Evolutionary conservation across 2,329 filamentous ascomycete species (phyloP).

Genomic region (Thielaviopsis cerberus): DNA sequence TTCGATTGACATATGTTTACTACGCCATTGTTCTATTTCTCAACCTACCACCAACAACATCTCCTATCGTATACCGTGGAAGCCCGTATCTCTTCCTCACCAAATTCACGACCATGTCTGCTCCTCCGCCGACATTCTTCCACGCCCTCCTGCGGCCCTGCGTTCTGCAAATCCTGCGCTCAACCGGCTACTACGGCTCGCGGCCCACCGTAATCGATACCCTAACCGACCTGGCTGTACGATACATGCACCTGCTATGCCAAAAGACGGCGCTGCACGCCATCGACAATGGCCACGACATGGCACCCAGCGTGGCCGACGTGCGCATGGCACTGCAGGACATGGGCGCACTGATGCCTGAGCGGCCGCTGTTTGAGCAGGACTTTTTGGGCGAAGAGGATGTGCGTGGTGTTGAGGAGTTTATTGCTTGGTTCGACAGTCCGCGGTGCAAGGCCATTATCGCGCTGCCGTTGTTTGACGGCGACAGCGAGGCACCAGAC

Average conservation of each 20-base stretch:
- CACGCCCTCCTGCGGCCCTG: constrained; percentile 71
- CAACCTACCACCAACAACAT: not conserved
- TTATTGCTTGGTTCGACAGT: constrained; percentile 62
- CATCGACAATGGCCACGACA: constrained; percentile 43
- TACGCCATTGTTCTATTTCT: not conserved
- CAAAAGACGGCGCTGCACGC: constrained; percentile 55
- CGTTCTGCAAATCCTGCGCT: constrained; percentile 78
- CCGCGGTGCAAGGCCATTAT: constrained; percentile 60
- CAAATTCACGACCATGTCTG: constrained; percentile 23
- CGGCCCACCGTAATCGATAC: constrained; percentile 69
- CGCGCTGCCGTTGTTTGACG: constrained; percentile 58
- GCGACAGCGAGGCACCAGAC: constrained; percentile 44
- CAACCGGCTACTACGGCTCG: constrained; percentile 73
- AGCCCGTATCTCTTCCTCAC: not conserved
- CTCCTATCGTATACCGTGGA: not conserved
- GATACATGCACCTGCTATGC: constrained; percentile 61
- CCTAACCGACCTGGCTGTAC: constrained; percentile 67
- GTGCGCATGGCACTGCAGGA: constrained; percentile 74
- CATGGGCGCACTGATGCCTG: constrained; percentile 53
- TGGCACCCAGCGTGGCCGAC: constrained; percentile 42
- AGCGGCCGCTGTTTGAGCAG: constrained; percentile 49
- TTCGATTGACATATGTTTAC: not conserved
- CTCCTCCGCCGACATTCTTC: constrained; percentile 29
- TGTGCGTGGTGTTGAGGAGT: constrained; percentile 55
- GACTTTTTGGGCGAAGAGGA: constrained; percentile 57